Conservation (phyloP, 2,329 filamentous ascomycete genomes). For the Aureobasidium sp. region DNA sequence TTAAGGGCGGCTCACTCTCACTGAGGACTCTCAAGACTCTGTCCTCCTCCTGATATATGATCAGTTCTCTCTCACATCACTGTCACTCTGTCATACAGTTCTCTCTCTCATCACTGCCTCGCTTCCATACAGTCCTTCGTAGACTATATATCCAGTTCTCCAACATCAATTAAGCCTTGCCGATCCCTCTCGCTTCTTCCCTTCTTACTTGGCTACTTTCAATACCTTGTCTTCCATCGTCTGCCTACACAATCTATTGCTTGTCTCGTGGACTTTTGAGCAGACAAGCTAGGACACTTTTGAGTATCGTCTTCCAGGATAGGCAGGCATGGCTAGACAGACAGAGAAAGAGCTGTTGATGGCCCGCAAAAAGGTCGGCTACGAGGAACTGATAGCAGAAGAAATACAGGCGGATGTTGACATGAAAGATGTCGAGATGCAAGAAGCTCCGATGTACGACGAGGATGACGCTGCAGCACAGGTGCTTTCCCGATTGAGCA, state of each 20-base stretch:
- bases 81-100: too few species aligned
- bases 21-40: neutral
- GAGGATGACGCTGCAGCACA: neutral
- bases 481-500: neutral
- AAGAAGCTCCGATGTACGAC: neutral
- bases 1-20: neutral
- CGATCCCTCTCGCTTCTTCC: neutral
- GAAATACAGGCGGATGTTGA: neutral
- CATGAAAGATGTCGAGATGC: slow-evolving; percentile 4
- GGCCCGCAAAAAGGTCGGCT: neutral
- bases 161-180: neutral
- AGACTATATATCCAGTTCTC: too few species aligned
- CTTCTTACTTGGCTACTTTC: too few species aligned
- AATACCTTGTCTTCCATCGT: neutral
- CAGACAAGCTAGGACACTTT: neutral
- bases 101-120: neutral
- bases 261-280: neutral
- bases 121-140: neutral
- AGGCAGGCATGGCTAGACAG: neutral
- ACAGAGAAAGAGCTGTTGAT: neutral
- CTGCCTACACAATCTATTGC: neutral
- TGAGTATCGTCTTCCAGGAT: neutral
- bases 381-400: neutral
- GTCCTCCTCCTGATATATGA: neutral
- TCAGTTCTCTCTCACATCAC: neutral